Evolutionary conservation across 352 stramenopile genomes (phyloP), one percentile per base, ranked within the genome.

Genomic region (Nothophytophthora sp.): DNA sequence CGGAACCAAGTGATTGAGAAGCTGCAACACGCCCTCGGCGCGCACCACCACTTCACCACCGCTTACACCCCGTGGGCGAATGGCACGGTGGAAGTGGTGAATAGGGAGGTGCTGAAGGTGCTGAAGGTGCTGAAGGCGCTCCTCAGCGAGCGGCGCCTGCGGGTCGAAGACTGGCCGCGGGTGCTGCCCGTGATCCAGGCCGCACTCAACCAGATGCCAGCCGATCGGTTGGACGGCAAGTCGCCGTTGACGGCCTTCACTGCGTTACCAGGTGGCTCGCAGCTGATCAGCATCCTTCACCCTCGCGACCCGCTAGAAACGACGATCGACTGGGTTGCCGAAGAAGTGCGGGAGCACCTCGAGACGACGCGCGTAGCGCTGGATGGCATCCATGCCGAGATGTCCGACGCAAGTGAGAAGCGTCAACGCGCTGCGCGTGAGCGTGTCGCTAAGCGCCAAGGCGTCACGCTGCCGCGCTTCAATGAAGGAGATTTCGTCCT

Each of bases 41-140:
- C 35, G 0, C 25, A 56, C 0, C 69, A 73, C 24, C 61, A 70
- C 45, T 71, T 70, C n/a, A 50, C 37, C 0, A 60, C 56, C 0
- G 53, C 57, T 1, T 76, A 74, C 23, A 61, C 20, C 3, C 64
- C 68, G 4, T 73, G 51, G 60, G 55, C 55, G 0, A 79, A 79
- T 34, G 64, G 44, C 0, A 67, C 48, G 41, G 49, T 75, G 1
- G 61, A 76, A 46, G 62, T 69, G 0, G 51, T 72, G 0, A 76
- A 75, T 18, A 38, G 60, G 4, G n/a, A 61, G 18, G 15, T 72
- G 3, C 45, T 72, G 2, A 20, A 32, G 12, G 35, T 19, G n/a
- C 4, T 55, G 11, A 20, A 32, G 12, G 35, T 19, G n/a, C 4
- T 55, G 11, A 15, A 22, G 4, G 22, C 48, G 2, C 0, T 55